Evolutionary conservation across 495 filamentous ascomycete species (phyloP).

Genomic region (Neurospora africana): DNA sequence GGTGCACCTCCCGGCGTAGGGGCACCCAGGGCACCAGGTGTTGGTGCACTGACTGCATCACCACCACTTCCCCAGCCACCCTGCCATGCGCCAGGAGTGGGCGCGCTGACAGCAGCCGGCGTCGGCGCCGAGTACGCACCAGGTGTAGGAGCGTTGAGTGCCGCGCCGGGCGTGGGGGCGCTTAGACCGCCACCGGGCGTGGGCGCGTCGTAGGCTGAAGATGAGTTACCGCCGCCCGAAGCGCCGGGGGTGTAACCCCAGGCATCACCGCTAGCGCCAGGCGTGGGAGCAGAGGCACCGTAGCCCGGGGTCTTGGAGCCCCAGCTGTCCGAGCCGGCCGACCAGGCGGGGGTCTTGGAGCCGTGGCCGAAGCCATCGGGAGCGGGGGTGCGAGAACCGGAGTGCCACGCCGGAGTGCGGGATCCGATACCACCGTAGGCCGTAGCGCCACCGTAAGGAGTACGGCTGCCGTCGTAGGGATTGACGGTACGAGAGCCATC

Average conservation of each 20-base stretch:
- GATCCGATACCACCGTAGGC: slow-evolving; percentile 48
- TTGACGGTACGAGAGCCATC: slow-evolving; percentile 67
- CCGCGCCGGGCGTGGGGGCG: slow-evolving; percentile 59
- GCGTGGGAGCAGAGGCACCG: slow-evolving; percentile 44
- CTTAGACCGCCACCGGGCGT: slow-evolving; percentile 60
- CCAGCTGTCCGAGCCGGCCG: slow-evolving; percentile 57
- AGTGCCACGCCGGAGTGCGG: slow-evolving; percentile 43
- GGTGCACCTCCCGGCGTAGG: slow-evolving; percentile 70
- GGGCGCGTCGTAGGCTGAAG: slow-evolving; percentile 59
- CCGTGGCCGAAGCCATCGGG: slow-evolving; percentile 55
- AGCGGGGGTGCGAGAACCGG: slow-evolving; percentile 48
- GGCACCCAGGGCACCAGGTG: slow-evolving; percentile 43
- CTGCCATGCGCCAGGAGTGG: slow-evolving; percentile 56
- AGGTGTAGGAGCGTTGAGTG: slow-evolving; percentile 68
- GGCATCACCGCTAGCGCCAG: slow-evolving; percentile 39
- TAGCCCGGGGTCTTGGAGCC: slow-evolving; percentile 70
- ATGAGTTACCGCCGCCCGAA: slow-evolving; percentile 43
- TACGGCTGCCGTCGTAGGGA: slow-evolving; percentile 70
- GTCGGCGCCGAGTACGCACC: slow-evolving; percentile 61
- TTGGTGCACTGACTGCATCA: slow-evolving; percentile 51
- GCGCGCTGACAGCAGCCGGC: slow-evolving; percentile 53
- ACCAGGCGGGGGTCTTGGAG: slow-evolving; percentile 62
- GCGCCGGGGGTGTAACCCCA: slow-evolving; percentile 42
- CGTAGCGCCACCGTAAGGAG: slow-evolving; percentile 49
- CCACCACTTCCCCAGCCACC: slow-evolving; percentile 48